Percentiles rank a stretch among this genome's conserved stretches.
These are phyloP conservation scores for Russula griseocarnosa DNA, from an alignment of 768 basidiomycete genomes.

Conservation along the genomic window DNA sequence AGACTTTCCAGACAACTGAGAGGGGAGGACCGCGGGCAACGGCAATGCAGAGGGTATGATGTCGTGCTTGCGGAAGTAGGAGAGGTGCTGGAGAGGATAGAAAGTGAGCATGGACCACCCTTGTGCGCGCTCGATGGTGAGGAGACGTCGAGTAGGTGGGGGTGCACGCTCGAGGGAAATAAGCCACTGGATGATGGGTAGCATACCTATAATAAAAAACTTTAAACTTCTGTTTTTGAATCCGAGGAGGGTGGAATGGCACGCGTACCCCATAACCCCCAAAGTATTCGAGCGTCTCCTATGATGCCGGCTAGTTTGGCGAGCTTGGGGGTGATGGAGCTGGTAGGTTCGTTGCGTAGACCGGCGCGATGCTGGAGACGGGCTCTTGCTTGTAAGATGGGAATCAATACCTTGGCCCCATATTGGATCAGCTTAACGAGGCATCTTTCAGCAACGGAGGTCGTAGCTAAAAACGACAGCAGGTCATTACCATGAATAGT, in stretches of 20 bases:
- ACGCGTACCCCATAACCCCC: constrained; percentile 74
- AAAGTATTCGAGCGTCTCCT: constrained; percentile 66
- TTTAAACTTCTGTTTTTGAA: background rate
- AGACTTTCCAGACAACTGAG: constrained; percentile 38
- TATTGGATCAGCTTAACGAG: constrained; percentile 64
- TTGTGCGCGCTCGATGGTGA: constrained; percentile 76
- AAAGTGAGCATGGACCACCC: constrained; percentile 74
- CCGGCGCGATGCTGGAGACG: constrained; percentile 65
- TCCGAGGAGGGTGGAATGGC: background rate
- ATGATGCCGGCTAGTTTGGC: constrained; percentile 53
- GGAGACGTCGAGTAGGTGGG: constrained; percentile 63
- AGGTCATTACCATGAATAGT: constrained; percentile 56
- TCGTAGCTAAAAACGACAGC: background rate
- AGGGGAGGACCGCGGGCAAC: constrained; percentile 34
- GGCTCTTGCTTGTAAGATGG: constrained; percentile 62
- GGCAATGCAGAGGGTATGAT: constrained; percentile 55
- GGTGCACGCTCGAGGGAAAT: constrained; percentile 68
- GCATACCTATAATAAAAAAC: constrained; percentile 46
- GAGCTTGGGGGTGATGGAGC: constrained; percentile 50
- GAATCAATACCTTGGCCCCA: constrained; percentile 62
- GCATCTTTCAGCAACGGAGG: background rate
- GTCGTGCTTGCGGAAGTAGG: constrained; percentile 57
- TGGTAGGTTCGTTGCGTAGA: constrained; percentile 49
- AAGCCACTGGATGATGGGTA: constrained; percentile 78
- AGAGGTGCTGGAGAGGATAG: constrained; percentile 76